phyloP scores from a whole-genome alignment of 306 rosid species.

The Gleditsia sinensis region DNA sequence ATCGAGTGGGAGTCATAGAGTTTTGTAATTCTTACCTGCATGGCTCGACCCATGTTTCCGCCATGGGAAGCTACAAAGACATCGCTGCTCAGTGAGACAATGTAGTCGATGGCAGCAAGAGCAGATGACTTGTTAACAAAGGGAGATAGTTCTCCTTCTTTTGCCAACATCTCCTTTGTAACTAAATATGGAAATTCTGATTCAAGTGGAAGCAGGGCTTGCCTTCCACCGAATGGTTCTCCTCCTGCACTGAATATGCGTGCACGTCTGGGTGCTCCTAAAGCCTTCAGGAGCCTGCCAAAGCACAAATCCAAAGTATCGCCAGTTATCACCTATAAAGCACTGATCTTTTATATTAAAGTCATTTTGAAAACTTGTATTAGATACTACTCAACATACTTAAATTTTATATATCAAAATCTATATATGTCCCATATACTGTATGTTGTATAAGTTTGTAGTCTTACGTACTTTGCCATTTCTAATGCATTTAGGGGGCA shows the following conservation, averaged over 20 bases:
- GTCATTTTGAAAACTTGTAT: too few species aligned
- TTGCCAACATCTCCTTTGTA: neutral
- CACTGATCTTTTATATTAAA: too few species aligned
- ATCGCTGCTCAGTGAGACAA: neutral
- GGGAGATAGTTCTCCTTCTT: neutral
- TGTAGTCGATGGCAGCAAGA: neutral
- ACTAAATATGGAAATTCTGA: neutral
- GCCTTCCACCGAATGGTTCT: neutral
- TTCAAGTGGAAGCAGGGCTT: neutral
- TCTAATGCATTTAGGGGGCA: neutral
- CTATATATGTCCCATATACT: too few species aligned
- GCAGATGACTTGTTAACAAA: neutral
- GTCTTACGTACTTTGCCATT: neutral
- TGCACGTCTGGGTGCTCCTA: neutral
- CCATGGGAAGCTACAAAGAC: neutral
- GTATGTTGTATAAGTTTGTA: too few species aligned
- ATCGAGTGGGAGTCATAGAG: too few species aligned
- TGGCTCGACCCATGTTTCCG: conserved; percentile 4
- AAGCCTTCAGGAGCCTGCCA: neutral
- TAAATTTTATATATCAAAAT: too few species aligned
- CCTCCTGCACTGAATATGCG: neutral
- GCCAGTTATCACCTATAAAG: too few species aligned
- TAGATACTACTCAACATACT: too few species aligned
- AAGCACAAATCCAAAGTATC: neutral
- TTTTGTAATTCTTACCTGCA: neutral